phyloP scores from a whole-genome alignment of 2,329 filamentous ascomycete genomes.

The Exophiala bonariae region DNA sequence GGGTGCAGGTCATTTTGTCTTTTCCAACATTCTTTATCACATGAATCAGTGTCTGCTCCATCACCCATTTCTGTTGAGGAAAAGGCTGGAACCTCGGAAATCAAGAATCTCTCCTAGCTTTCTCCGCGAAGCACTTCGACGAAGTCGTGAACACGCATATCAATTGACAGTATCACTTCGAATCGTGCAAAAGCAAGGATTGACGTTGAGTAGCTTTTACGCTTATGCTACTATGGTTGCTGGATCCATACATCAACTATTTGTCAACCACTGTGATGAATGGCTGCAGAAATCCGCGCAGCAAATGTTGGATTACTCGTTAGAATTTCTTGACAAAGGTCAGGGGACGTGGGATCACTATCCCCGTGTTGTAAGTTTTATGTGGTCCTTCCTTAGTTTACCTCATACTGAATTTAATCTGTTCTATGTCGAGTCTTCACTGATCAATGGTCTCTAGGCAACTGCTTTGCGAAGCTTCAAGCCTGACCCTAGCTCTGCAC shows the following conservation, averaged over 20 bases:
- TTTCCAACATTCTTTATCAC: conserved; percentile 36
- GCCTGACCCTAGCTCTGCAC: conserved; percentile 7
- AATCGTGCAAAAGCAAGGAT: conserved; percentile 26
- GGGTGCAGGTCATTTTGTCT: conserved; percentile 32
- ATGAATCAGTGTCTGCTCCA: conserved; percentile 38
- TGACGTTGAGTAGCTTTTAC: conserved; percentile 33
- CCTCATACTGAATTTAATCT: too few relatives aligned
- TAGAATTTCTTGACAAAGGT: conserved; percentile 9
- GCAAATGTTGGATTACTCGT: conserved; percentile 8
- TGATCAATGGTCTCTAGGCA: conserved; percentile 2
- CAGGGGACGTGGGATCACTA: conserved; percentile 12
- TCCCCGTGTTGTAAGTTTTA: conserved; percentile 10
- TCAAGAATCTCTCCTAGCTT: conserved; percentile 34
- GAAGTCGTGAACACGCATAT: conserved; percentile 32
- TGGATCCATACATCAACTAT: conserved; percentile 18
- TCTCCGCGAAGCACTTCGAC: conserved; percentile 29
- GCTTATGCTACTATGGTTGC: conserved; percentile 35
- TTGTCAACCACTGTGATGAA: conserved; percentile 12
- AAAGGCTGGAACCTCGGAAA: conserved; percentile 30
- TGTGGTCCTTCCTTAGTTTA: not conserved
- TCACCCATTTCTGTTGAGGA: conserved; percentile 36
- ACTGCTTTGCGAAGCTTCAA: conserved; percentile 6
- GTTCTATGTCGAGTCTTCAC: too few relatives aligned
- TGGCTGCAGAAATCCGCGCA: conserved; percentile 6
- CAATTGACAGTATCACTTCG: conserved; percentile 31